Evolutionary conservation across 2,329 filamentous ascomycete genomes (phyloP), one percentile per base, ranked within the genome.

Genomic region (Aspergillaceae sp.): DNA sequence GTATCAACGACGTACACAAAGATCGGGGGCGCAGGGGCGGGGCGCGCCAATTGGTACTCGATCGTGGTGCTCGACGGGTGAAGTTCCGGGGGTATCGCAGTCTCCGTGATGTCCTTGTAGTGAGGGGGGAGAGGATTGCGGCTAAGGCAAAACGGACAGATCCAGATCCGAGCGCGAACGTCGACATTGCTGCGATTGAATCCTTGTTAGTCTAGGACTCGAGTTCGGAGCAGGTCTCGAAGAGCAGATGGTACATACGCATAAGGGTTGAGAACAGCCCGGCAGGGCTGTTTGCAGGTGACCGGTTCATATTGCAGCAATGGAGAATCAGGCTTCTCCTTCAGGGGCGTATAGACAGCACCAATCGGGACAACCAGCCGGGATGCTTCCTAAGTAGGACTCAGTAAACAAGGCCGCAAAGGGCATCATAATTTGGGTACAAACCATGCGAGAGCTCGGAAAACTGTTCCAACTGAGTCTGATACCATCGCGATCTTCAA

Each of bases 391-490:
- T 94, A 59, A 48, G 56, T 53, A 50, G 57, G 51, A 57, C 52
- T 70, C 51, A 64, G 56, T 55, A 46, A 49, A 50, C 49, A 42
- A 52, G 45, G 44, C 40, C 48, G 48, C 40, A 30, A 27, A 43
- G 32, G 37, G 8, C 36, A 38, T 28, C 9, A 38, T 27, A 11
- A 38, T 38, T 19, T 38, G 43, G 34, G 29, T 47, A 72, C 78
- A 59, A 59, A 88, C 90, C 89, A 98, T 96, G 67, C 92, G 88
- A 63, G 91, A 91, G 74, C 90, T 96, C 42, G 92, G 92, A 63
- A 98, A 94, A 51, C 94, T 94, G 67, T 98, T 98, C 92, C 92
- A 98, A 72, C 91, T 96, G 56, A 98, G 78, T 53, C 92, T 84
- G 62, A 97, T 82, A 51, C 92, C 92, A 81, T 98, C 92, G 58